Base-by-base conservation (phyloP, 805 yeast species). In the Ogataea parapolymorpha region DNA sequence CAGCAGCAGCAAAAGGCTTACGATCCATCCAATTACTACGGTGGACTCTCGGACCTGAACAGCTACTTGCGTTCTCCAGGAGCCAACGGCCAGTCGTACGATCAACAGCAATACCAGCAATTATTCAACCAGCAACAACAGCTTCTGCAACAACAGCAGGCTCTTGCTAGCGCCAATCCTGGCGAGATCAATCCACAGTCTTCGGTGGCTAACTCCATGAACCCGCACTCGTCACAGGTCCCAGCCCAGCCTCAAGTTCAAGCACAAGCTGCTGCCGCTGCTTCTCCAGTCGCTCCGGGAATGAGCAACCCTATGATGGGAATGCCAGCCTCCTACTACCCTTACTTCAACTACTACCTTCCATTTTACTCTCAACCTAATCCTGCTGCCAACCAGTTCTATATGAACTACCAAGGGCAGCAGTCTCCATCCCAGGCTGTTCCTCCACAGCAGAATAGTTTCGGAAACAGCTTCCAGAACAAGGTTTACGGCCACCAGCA, bases 321-420 rank as follows among this genome's bases (percentile, higher is more conserved):
- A 34, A 48, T 54, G 28, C 63, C 63, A 41, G 56, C 54, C 26
- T 53, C 57, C 14, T 56, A 50, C 47, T 60, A 54, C 50, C 63
- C 61, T 39, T 61, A 53, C 52, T 58, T 53, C 55, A 56, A 56
- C 54, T 60, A 59, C 49, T 60, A 59, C 39, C 46, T 53, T 34
- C 61, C 61, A 30, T 56, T 50, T 48, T 54, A 58, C 49, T 48
- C 49, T 13, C 62, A 56, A 45, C 58, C 58, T 37, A 46, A 51
- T 39, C 56, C 62, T 38, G 59, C 53, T 40, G 53, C 55, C 32
- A 56, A 55, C 44, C 62, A 55, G 42, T 58, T 51, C 46, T 51
- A 50, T 48, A 50, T 51, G 54, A 50, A 53, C 46, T 47, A 39
- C 44, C 61, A 54, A 41, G 50, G 51, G 20, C 61, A 52, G 22